Base-by-base conservation (phyloP, 805 yeast species). In the Wickerhamomyces canadensis region DNA sequence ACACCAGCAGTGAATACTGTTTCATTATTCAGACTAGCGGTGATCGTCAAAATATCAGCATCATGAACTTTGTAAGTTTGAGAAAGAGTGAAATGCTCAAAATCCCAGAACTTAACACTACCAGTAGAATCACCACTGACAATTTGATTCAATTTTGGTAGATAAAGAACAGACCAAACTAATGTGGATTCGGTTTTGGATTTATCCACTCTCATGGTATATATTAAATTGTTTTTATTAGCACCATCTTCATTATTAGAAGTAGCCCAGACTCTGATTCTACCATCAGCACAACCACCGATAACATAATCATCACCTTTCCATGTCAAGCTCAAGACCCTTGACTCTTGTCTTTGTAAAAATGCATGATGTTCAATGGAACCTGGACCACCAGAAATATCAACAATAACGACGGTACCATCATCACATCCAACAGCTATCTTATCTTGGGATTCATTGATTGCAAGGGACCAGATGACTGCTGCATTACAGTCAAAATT, bases 101-200 rank as follows among this genome's bases (percentile, higher is more conserved):
- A 68, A 52, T 91, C 96, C 99, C 99, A 93, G 46, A 93, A 74
- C 60, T 91, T 91, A 36, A 93, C 76, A 8, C 84, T 72, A 2
- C 99, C 99, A 1, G 97, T 91, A 6, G 97, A 88, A 63, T 93
- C 99, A 37, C 98, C 98, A 42, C 88, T 78, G n/a, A 86, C 94
- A 41, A 93, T 72, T 57, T 87, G 95, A 37, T 76, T 68, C 34
- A 74, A 72, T 29, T 66, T 57, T 5, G 82, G 78, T 41, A 89
- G 63, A 23, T 79, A 78, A 31, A 71, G 49, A 1, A 93, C 78
- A 25, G 87, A 71, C 99, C 99, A 93, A 7, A 93, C 93, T 43
- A 93, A 67, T 4, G 98, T 88, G 37, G 93, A 78, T 56, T 85
- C 96, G 24, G 75, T 75, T 53, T 81, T 80, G 17, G 91, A 74